These are phyloP conservation scores for Hordeum pubiflorum DNA, from an alignment of 202 grass and related monocot species.

Conservation along the genomic window DNA sequence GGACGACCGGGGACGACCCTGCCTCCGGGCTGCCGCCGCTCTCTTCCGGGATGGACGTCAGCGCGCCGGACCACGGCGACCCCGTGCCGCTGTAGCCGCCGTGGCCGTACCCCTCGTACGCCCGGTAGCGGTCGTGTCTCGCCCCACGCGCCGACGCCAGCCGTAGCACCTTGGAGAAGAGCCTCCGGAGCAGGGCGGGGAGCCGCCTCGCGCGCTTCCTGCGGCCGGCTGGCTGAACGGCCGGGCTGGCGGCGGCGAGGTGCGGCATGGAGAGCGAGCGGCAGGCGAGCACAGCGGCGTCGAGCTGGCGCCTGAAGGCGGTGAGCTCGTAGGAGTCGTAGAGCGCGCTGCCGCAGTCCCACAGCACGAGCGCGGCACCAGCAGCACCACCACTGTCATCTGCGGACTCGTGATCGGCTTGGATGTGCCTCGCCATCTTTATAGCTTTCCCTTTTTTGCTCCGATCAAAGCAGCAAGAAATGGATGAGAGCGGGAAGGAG, in stretches of 20 bases:
- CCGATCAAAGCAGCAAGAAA: constrained; percentile 11
- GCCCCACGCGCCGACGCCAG: neutral
- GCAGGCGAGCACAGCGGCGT: constrained; percentile 21
- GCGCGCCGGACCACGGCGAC: constrained; percentile 40
- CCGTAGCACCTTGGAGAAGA: constrained; percentile 38
- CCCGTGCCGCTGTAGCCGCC: constrained; percentile 1
- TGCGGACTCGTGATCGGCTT: neutral
- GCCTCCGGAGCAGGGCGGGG: constrained; percentile 7
- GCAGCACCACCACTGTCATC: neutral
- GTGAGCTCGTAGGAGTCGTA: constrained; percentile 51
- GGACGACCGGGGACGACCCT: neutral
- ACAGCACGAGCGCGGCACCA: constrained; percentile 6
- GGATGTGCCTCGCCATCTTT: constrained; percentile 19
- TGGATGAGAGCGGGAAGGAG: neutral
- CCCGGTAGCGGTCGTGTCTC: neutral
- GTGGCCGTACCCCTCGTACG: neutral
- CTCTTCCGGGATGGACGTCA: constrained; percentile 46
- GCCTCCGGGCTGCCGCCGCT: constrained; percentile 21
- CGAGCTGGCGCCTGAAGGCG: constrained; percentile 36
- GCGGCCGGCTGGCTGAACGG: neutral
- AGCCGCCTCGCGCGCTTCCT: neutral
- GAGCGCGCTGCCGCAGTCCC: constrained; percentile 49
- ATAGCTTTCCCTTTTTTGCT: constrained; percentile 24
- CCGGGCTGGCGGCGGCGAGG: neutral
- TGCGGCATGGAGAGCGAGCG: constrained; percentile 48